phyloP scores from a whole-genome alignment of 805 yeast species.

The Saccharomycopsis schoenii region DNA sequence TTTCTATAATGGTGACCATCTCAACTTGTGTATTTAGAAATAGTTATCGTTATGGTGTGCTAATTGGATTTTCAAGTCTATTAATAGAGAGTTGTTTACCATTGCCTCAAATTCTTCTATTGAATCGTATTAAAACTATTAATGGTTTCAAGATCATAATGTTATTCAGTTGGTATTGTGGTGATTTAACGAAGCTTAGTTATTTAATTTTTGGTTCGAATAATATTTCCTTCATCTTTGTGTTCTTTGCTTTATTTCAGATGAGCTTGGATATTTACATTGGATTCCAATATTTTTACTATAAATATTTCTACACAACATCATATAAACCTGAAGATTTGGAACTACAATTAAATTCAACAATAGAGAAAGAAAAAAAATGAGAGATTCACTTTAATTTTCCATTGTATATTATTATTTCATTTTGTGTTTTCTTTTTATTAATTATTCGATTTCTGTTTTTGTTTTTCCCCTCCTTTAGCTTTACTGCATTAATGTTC shows the following conservation, averaged over 20 bases:
- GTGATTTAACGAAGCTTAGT: conserved; percentile 70
- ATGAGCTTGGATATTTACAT: conserved; percentile 65
- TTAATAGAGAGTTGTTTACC: conserved; percentile 67
- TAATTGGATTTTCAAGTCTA: conserved; percentile 54
- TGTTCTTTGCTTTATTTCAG: conserved; percentile 68
- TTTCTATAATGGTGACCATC: conserved; percentile 32
- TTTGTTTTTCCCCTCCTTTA: not conserved
- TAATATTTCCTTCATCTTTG: conserved; percentile 53
- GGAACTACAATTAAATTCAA: conserved; percentile 2
- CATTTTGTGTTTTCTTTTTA: not conserved
- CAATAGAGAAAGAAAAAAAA: not conserved
- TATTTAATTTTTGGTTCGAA: conserved; percentile 70
- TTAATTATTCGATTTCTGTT: not conserved
- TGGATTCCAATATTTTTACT: conserved; percentile 63
- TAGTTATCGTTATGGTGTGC: conserved; percentile 32
- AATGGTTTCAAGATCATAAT: conserved; percentile 73
- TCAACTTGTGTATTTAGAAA: conserved; percentile 33
- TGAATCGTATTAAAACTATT: conserved; percentile 54
- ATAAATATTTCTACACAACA: conserved; percentile 31
- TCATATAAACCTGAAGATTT: conserved; percentile 8
- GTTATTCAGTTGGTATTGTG: conserved; percentile 78
- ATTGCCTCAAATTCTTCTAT: conserved; percentile 65
- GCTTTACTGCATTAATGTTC: not conserved
- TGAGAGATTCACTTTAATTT: not conserved
- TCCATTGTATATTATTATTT: not conserved